A percentile compares a stretch with the other conserved stretches of the same genome.
Evolutionary conservation across 169 alveolate genomes (phyloP).

Genomic region (Plasmodium cynomolgi): DNA sequence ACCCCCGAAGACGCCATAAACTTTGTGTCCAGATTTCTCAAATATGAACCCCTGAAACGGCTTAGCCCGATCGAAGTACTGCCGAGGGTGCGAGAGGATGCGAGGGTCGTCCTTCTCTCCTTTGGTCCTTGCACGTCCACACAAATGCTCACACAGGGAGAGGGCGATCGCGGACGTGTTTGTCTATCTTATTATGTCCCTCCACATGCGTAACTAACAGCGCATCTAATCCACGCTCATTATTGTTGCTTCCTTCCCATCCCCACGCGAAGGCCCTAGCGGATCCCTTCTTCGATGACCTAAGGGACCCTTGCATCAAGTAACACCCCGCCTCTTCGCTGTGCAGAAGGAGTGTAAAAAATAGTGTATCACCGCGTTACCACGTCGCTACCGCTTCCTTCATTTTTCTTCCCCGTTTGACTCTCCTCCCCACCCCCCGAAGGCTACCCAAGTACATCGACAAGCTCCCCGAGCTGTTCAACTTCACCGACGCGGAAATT

Average conservation of each 20-base stretch:
- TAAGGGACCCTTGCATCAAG: slow-evolving; percentile 85
- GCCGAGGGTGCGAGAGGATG: neutral
- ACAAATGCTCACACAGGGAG: neutral
- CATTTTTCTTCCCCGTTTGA: neutral
- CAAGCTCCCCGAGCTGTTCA: slow-evolving; percentile 77
- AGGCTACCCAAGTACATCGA: slow-evolving; percentile 73
- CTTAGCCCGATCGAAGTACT: slow-evolving; percentile 86
- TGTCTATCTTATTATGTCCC: neutral
- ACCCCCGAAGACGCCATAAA: slow-evolving; percentile 87
- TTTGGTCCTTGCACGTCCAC: too few relatives aligned
- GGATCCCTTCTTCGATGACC: slow-evolving; percentile 96
- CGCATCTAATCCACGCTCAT: neutral
- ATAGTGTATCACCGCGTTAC: neutral
- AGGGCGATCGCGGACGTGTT: neutral
- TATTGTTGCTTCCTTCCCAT: slow-evolving; percentile 1
- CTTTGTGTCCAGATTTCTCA: slow-evolving; percentile 83
- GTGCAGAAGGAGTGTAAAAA: neutral
- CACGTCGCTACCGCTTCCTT: neutral
- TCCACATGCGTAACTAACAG: neutral
- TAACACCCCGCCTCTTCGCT: neutral
- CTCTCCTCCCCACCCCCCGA: neutral
- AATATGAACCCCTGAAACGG: slow-evolving; percentile 90
- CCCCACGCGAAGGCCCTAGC: slow-evolving; percentile 88
- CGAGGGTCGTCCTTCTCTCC: too few relatives aligned
- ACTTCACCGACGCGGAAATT: slow-evolving; percentile 74